These are phyloP conservation scores for Clavaria fumosa DNA, from an alignment of 768 basidiomycete genomes.

Conservation along the genomic window DNA sequence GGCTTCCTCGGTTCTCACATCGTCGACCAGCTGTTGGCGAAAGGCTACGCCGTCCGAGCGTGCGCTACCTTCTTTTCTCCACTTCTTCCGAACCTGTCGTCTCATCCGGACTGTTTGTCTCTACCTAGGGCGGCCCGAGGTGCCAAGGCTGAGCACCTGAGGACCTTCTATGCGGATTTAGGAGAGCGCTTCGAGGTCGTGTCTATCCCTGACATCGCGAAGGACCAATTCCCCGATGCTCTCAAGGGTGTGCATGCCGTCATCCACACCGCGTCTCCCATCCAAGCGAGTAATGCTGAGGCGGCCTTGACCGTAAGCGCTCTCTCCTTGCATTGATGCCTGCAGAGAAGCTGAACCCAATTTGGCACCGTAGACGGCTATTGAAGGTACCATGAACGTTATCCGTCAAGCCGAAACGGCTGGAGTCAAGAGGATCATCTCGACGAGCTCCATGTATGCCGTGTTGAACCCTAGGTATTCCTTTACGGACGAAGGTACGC, in stretches of 20 bases:
- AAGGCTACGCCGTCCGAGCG: slow-evolving; percentile 28
- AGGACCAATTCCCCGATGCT: slow-evolving; percentile 28
- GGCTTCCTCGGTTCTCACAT: slow-evolving; percentile 28
- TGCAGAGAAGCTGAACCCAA: neutral
- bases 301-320: slow-evolving; percentile 13
- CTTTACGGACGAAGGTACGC: slow-evolving; percentile 9
- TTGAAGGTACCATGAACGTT: slow-evolving; percentile 27
- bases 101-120: too few species aligned
- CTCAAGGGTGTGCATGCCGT: slow-evolving; percentile 36
- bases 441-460: slow-evolving; percentile 5
- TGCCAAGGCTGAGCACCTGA: slow-evolving; percentile 14
- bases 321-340: neutral
- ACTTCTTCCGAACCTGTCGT: too few species aligned
- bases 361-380: slow-evolving; percentile 16
- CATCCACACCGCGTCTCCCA: slow-evolving; percentile 28
- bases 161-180: slow-evolving; percentile 10
- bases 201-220: slow-evolving; percentile 19
- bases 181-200: slow-evolving; percentile 18
- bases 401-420: slow-evolving; percentile 23
- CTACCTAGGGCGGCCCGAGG: slow-evolving; percentile 19
- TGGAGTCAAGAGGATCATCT: slow-evolving; percentile 17
- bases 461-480: neutral
- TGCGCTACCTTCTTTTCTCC: slow-evolving; percentile 9
- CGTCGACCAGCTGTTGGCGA: slow-evolving; percentile 18
- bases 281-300: slow-evolving; percentile 16